These are phyloP conservation scores for Crepidotus sp. DNA, from an alignment of 1,284 basidiomycete genomes.

Conservation along the genomic window DNA sequence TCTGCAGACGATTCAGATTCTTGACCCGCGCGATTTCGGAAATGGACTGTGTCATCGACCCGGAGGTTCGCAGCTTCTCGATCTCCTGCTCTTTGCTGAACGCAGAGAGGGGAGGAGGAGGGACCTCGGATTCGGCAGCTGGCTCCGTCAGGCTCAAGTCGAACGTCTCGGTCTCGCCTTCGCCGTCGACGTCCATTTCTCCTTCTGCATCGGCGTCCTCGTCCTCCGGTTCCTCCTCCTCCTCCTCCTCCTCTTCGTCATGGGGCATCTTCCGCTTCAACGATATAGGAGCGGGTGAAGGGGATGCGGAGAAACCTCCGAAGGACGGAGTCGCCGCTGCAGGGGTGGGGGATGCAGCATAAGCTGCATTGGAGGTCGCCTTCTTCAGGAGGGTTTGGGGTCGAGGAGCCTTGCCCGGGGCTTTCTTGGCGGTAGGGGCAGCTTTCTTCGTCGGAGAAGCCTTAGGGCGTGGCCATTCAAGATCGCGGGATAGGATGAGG, in stretches of 20 bases:
- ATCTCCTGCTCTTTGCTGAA: slow-evolving; percentile 98
- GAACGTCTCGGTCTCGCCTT: slow-evolving; percentile 55
- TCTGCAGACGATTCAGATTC: slow-evolving; percentile 95
- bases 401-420: slow-evolving; percentile 52
- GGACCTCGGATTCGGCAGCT: slow-evolving; percentile 22
- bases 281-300: slow-evolving; percentile 37
- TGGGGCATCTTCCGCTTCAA: slow-evolving; percentile 59
- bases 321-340: slow-evolving; percentile 40
- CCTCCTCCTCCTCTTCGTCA: slow-evolving; percentile 54
- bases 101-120: slow-evolving; percentile 39
- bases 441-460: slow-evolving; percentile 46
- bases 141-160: slow-evolving; percentile 42
- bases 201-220: slow-evolving; percentile 55
- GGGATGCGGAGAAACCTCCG: slow-evolving; percentile 44
- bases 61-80: slow-evolving; percentile 94
- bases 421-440: slow-evolving; percentile 31
- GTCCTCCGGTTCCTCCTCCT: slow-evolving; percentile 45
- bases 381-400: slow-evolving; percentile 59
- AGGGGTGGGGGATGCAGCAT: slow-evolving; percentile 40
- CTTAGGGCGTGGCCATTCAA: slow-evolving; percentile 96
- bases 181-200: slow-evolving; percentile 46
- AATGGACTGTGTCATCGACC: slow-evolving; percentile 98
- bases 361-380: slow-evolving; percentile 66
- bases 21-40: slow-evolving; percentile 97
- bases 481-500: slow-evolving; percentile 75